Evolutionary conservation across 805 yeast genomes (phyloP).

Genomic region (Lachancea kluyveri): DNA sequence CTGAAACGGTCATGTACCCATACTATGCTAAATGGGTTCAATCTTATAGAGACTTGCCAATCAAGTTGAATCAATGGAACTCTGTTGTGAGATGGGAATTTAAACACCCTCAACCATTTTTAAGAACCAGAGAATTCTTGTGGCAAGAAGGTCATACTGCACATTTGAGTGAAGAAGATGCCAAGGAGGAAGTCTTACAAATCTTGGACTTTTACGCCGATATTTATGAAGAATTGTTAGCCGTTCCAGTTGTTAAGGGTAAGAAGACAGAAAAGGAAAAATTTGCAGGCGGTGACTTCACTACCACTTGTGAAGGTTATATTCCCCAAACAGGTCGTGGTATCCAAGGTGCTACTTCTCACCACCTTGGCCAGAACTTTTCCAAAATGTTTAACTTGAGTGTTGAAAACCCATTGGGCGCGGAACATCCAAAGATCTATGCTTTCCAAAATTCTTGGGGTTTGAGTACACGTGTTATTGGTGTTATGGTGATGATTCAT

Average conservation of each 20-base stretch:
- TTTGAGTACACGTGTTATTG: constrained; percentile 94
- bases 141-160: constrained; percentile 99
- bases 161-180: constrained; percentile 76
- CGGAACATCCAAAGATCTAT: constrained; percentile 76
- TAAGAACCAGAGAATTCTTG: constrained; percentile 96
- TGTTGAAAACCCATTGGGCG: constrained; percentile 92
- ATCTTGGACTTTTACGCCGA: constrained; percentile 82
- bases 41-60: constrained; percentile 95
- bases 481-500: constrained; percentile 99
- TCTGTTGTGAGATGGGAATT: constrained; percentile 99
- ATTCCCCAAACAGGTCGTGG: constrained; percentile 99
- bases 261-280: constrained; percentile 94
- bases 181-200: constrained; percentile 74
- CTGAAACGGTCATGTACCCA: constrained; percentile 99
- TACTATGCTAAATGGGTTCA: constrained; percentile 99
- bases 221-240: constrained; percentile 84
- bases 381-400: constrained; percentile 96
- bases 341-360: constrained; percentile 98
- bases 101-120: constrained; percentile 98
- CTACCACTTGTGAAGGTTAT: constrained; percentile 94
- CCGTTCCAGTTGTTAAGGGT: constrained; percentile 96
- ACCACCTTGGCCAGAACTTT: constrained; percentile 95
- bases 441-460: constrained; percentile 99
- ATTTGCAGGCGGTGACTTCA: constrained; percentile 95
- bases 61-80: constrained; percentile 97